Evolutionary conservation across 192 early-diverging fungal species (phyloP), one percentile per base, ranked within the genome.

Genomic region (Linnemannia hyalina): DNA sequence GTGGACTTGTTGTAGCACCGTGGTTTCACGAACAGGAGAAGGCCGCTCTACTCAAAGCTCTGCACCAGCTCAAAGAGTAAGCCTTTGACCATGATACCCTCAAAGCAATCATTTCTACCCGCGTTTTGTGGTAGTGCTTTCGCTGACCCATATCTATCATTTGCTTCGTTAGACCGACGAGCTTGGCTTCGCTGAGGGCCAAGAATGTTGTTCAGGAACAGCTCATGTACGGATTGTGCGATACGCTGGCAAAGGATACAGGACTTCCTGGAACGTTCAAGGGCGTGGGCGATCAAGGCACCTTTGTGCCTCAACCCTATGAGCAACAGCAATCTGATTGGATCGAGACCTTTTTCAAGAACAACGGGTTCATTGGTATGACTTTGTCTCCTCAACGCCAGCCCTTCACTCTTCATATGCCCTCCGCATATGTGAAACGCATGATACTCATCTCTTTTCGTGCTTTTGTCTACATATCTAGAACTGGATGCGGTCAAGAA

Each of bases 301-400:
- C 60, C 0, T 86, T 81, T 81, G 84, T 74, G 5, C 84, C 84
- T 9, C 46, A 68, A 35, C 74, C 84, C 16, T 86, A 86, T 46
- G 79, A 81, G 52, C 70, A 86, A 35, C 84, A 81, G 29, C 84
- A 86, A 41, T 77, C 80, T 18, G 84, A 86, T 23, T 77, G 75
- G 79, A 81, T 86, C 23, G 80, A 86, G 52, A 81, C 75, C 6
- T 86, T 86, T 44, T 86, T 86, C 80, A 86, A 60, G 76, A 49
- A 86, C 54, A 86, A 86, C 47, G 80, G 80, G 4, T 86, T 86
- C 46, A 86, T 86, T 18, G 84, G 84, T 86, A 86, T 9, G 44
- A 13, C 9, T 7, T 13, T 15, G 13, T 9, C 44, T 46, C 10
- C 44, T 46, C 13, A 9, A 7, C 6, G 13, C 44, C 44, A 13